phyloP scores from a whole-genome alignment of 169 alveolate genomes.

The Plasmodium gonderi region DNA sequence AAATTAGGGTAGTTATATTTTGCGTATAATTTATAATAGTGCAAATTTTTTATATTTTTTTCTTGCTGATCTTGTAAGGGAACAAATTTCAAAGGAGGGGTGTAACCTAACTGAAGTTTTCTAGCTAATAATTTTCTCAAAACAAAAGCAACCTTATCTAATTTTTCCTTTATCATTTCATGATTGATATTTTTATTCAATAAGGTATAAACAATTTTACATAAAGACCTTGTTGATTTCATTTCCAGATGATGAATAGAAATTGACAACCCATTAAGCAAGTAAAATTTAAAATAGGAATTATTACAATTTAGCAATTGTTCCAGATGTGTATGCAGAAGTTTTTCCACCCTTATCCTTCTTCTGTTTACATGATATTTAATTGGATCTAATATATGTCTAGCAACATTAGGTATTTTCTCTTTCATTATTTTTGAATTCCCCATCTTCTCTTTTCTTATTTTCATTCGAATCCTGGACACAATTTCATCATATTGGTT shows the following conservation, averaged over 20 bases:
- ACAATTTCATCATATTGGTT: slow-evolving; percentile 84
- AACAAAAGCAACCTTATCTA: slow-evolving; percentile 77
- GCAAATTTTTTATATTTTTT: slow-evolving; percentile 44
- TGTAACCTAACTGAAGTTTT: slow-evolving; percentile 84
- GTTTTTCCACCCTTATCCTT: slow-evolving; percentile 78
- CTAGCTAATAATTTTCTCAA: slow-evolving; percentile 82
- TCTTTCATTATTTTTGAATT: slow-evolving; percentile 80
- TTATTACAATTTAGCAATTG: slow-evolving; percentile 81
- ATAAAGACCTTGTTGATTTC: slow-evolving; percentile 77
- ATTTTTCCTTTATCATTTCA: slow-evolving; percentile 75
- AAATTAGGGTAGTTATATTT: slow-evolving; percentile 44
- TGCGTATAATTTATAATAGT: slow-evolving; percentile 53
- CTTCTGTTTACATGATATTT: slow-evolving; percentile 81
- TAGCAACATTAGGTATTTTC: slow-evolving; percentile 81
- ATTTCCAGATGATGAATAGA: slow-evolving; percentile 82
- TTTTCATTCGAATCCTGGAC: slow-evolving; percentile 82
- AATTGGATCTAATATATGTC: slow-evolving; percentile 82
- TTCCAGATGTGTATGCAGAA: slow-evolving; percentile 81
- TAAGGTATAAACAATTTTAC: slow-evolving; percentile 82
- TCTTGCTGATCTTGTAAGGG: slow-evolving; percentile 63
- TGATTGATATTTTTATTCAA: slow-evolving; percentile 72
- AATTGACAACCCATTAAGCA: slow-evolving; percentile 80
- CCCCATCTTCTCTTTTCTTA: slow-evolving; percentile 80
- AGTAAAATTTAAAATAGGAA: slow-evolving; percentile 76
- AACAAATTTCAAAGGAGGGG: slow-evolving; percentile 84